A percentile compares a stretch with the other conserved stretches of the same genome.
Conservation (phyloP, 495 filamentous ascomycete genomes). For the Neurospora sp. region DNA sequence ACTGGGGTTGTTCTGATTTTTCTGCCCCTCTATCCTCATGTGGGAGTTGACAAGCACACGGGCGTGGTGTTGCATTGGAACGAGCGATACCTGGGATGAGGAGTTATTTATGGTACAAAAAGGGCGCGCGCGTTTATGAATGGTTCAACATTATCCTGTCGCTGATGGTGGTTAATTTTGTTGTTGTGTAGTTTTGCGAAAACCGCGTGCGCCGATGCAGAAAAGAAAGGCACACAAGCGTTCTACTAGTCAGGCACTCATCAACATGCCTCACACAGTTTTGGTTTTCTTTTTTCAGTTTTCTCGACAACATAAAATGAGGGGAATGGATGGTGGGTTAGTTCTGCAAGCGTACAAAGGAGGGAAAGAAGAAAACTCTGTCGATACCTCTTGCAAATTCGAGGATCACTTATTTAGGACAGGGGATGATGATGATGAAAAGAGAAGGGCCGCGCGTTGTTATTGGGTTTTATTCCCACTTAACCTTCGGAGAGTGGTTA, state of each 20-base stretch:
- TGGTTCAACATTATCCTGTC: neutral
- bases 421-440: neutral
- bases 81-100: neutral
- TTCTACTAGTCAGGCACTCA: neutral
- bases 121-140: neutral
- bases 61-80: neutral
- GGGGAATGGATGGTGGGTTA: neutral
- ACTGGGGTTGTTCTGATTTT: neutral
- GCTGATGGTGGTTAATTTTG: neutral
- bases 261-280: neutral
- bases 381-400: neutral
- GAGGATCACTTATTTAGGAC: neutral
- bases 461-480: neutral
- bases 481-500: neutral
- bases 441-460: neutral
- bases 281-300: neutral
- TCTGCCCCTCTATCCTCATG: neutral
- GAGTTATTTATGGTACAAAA: neutral
- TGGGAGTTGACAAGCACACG: neutral
- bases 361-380: neutral
- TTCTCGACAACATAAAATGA: neutral
- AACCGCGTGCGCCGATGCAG: neutral
- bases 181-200: neutral
- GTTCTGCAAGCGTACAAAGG: neutral
- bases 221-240: neutral